These are phyloP conservation scores for Sutorius australiensis DNA, from an alignment of 768 basidiomycete species.

Conservation along the genomic window DNA sequence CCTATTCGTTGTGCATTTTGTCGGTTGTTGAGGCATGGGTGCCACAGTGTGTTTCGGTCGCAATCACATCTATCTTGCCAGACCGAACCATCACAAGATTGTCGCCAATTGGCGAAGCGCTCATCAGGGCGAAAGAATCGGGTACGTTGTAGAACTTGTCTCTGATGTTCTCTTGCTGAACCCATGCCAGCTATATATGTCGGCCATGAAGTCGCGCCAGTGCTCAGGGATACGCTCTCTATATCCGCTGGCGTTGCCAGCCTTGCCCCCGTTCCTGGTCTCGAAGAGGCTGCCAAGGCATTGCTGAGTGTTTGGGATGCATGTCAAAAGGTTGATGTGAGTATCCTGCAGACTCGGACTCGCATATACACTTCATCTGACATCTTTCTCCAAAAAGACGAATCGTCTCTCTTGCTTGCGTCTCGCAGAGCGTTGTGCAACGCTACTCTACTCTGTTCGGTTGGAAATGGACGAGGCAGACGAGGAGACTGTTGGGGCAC, in stretches of 20 bases:
- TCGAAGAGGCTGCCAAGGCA: constrained; percentile 48
- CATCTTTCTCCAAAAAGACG: constrained; percentile 37
- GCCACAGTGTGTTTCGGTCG: constrained; percentile 24
- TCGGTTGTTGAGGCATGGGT: not conserved
- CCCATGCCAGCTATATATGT: constrained; percentile 27
- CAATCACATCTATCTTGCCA: constrained; percentile 27
- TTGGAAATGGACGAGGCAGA: constrained; percentile 63
- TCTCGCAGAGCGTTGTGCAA: constrained; percentile 69
- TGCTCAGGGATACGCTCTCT: constrained; percentile 37
- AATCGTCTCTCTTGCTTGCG: constrained; percentile 67
- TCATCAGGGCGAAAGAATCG: constrained; percentile 20
- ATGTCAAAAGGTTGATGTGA: constrained; percentile 56
- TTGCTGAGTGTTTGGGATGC: constrained; percentile 65
- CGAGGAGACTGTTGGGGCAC: constrained; percentile 43
- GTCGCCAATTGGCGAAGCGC: constrained; percentile 23
- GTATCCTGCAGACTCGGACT: constrained; percentile 18
- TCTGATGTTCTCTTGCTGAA: constrained; percentile 1
- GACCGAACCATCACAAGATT: constrained; percentile 14
- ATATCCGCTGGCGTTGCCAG: constrained; percentile 36
- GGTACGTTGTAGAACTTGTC: constrained; percentile 3
- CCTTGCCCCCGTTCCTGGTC: constrained; percentile 55
- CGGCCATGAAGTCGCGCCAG: constrained; percentile 31
- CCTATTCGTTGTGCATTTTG: not conserved
- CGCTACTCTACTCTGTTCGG: constrained; percentile 58
- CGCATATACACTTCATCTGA: not conserved